Evolutionary conservation across 495 filamentous ascomycete genomes (phyloP).

Genomic region (Aspergillus cristatus): DNA sequence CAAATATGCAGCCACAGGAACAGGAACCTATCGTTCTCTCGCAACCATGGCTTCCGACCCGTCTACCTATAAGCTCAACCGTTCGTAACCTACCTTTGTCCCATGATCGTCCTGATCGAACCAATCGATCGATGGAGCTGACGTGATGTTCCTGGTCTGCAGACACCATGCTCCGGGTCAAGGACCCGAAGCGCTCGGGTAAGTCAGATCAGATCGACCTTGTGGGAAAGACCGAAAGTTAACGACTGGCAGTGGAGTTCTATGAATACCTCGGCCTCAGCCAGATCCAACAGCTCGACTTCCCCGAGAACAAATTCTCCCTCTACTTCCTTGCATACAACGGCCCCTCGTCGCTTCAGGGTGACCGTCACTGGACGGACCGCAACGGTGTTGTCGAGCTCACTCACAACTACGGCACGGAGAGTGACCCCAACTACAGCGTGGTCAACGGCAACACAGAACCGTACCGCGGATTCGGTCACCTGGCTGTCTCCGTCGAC

Average conservation of each 20-base stretch:
- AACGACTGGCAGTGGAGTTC: conserved; percentile 57
- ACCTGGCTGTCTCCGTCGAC: conserved; percentile 80
- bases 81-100: conserved; percentile 35
- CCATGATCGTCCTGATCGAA: neutral
- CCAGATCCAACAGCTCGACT: conserved; percentile 65
- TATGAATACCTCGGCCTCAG: conserved; percentile 90
- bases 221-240: neutral
- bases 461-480: conserved; percentile 80
- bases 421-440: conserved; percentile 73
- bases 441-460: conserved; percentile 85
- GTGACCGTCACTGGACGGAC: conserved; percentile 69
- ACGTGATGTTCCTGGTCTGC: conserved; percentile 10
- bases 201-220: conserved; percentile 3
- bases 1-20: conserved; percentile 5
- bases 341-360: conserved; percentile 66
- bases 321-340: conserved; percentile 50
- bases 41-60: conserved; percentile 69
- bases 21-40: conserved; percentile 25
- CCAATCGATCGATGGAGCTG: conserved; percentile 5
- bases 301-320: conserved; percentile 77
- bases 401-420: conserved; percentile 95
- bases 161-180: conserved; percentile 76
- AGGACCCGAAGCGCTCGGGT: conserved; percentile 81
- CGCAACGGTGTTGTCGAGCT: conserved; percentile 87
- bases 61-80: conserved; percentile 81